Conservation (phyloP, 2,329 filamentous ascomycete species). For the Pseudocercospora pini-densiflorae region DNA sequence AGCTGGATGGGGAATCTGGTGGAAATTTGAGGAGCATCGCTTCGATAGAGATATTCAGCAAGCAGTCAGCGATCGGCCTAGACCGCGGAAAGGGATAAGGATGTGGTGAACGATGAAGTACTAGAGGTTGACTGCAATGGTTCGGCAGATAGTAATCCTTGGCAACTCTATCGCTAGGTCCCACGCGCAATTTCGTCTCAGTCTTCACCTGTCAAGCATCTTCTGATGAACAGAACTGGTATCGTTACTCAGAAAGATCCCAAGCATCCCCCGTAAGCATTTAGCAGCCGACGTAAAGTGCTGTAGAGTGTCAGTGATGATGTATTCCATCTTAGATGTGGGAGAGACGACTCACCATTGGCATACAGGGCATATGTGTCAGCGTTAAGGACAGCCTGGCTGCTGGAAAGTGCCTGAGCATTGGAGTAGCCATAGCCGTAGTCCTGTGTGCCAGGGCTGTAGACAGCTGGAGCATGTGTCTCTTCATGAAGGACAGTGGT, state of each 20-base stretch:
- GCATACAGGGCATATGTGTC: slow-evolving; percentile 64
- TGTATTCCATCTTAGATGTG: not conserved
- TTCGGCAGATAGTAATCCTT: not conserved
- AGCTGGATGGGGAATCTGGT: slow-evolving; percentile 23
- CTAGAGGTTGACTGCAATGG: not conserved
- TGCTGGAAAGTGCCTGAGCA: slow-evolving; percentile 49
- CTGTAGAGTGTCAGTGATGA: not conserved
- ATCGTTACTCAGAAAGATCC: too few relatives aligned
- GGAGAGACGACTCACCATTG: slow-evolving; percentile 12
- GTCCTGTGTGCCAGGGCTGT: slow-evolving; percentile 58
- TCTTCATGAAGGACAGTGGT: slow-evolving; percentile 70
- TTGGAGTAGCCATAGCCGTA: slow-evolving; percentile 62
- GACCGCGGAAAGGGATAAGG: not conserved
- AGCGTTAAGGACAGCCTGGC: slow-evolving; percentile 64
- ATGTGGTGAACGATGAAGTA: not conserved
- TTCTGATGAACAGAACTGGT: too few relatives aligned
- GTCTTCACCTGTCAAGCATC: not conserved
- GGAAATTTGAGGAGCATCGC: slow-evolving; percentile 21
- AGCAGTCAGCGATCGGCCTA: slow-evolving; percentile 1
- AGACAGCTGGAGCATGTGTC: slow-evolving; percentile 61
- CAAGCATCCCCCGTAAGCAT: not conserved
- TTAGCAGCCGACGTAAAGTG: not conserved
- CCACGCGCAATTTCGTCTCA: not conserved
- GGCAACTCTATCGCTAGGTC: not conserved
- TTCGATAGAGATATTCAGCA: slow-evolving; percentile 17